Evolutionary conservation across 2,329 filamentous ascomycete genomes (phyloP).

Genomic region (Falciphora oryzae): DNA sequence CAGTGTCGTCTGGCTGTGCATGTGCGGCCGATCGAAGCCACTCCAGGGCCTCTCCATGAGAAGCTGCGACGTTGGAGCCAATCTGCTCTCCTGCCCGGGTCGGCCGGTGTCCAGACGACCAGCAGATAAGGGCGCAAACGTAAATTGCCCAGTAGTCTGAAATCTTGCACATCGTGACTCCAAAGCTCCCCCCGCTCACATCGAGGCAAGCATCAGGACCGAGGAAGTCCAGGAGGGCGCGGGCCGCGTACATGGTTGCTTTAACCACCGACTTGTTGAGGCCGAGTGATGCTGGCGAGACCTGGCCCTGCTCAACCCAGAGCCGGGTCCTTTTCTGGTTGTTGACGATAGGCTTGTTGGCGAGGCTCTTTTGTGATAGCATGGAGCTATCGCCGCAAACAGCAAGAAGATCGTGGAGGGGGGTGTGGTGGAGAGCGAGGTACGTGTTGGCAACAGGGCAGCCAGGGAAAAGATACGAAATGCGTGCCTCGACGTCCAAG

Average conservation of each 20-base stretch:
- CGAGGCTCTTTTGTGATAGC: slow-evolving; percentile 47
- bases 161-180: slow-evolving; percentile 31
- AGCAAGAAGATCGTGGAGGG: slow-evolving; percentile 51
- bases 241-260: slow-evolving; percentile 45
- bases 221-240: slow-evolving; percentile 43
- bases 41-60: slow-evolving; percentile 23
- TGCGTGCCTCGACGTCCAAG: slow-evolving; percentile 11
- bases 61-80: slow-evolving; percentile 15
- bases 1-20: slow-evolving; percentile 31
- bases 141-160: slow-evolving; percentile 52
- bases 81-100: slow-evolving; percentile 5
- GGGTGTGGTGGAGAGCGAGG: slow-evolving; percentile 51
- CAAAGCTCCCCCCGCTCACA: slow-evolving; percentile 5
- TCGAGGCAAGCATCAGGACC: slow-evolving; percentile 9
- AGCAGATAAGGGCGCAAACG: slow-evolving; percentile 52
- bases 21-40: slow-evolving; percentile 37
- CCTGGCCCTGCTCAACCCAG: slow-evolving; percentile 29
- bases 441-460: slow-evolving; percentile 46
- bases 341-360: slow-evolving; percentile 36
- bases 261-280: slow-evolving; percentile 36
- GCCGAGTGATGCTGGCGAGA: slow-evolving; percentile 15
- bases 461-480: slow-evolving; percentile 34
- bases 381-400: slow-evolving; percentile 42
- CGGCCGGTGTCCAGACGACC: slow-evolving; percentile 43
- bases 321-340: slow-evolving; percentile 39